Percentiles rank a stretch among this genome's conserved stretches.
These are phyloP conservation scores for Ruellia speciosa DNA, from an alignment of 305 asterid species.

Conservation along the genomic window DNA sequence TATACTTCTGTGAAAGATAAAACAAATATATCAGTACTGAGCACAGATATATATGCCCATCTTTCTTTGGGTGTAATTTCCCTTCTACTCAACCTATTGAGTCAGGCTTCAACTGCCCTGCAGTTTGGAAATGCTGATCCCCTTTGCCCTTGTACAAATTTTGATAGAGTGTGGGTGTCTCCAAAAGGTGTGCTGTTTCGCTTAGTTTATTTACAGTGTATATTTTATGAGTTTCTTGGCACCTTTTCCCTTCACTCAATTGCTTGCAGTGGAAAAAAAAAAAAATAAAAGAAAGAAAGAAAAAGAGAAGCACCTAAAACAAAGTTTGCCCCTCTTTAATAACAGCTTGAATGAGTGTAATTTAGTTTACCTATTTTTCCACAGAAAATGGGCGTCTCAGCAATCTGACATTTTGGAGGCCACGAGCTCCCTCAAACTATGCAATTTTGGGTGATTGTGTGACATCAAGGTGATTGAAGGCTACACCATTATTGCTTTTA, in stretches of 20 bases:
- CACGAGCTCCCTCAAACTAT: constrained; percentile 93
- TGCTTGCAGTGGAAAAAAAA: constrained; percentile 1
- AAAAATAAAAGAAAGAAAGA: neutral
- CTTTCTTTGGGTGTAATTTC: constrained; percentile 87
- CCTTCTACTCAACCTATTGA: constrained; percentile 83
- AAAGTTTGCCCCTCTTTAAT: constrained; percentile 11
- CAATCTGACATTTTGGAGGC: constrained; percentile 97
- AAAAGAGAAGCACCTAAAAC: neutral
- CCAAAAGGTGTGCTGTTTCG: constrained; percentile 54
- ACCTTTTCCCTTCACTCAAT: constrained; percentile 11
- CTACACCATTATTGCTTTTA: neutral
- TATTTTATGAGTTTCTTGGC: constrained; percentile 6
- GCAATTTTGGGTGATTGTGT: constrained; percentile 92
- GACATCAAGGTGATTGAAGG: constrained; percentile 70
- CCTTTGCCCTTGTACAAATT: constrained; percentile 75
- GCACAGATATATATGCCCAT: constrained; percentile 85
- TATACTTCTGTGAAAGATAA: constrained; percentile 91
- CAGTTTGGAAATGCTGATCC: constrained; percentile 91
- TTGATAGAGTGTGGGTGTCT: constrained; percentile 89
- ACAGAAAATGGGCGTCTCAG: constrained; percentile 73
- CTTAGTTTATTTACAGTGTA: constrained; percentile 17
- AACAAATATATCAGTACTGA: constrained; percentile 65
- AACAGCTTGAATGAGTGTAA: constrained; percentile 12
- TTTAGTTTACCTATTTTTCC: constrained; percentile 27
- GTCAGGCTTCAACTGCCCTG: constrained; percentile 78